phyloP scores from a whole-genome alignment of 257 asterid species.

The Linaria vulgaris region DNA sequence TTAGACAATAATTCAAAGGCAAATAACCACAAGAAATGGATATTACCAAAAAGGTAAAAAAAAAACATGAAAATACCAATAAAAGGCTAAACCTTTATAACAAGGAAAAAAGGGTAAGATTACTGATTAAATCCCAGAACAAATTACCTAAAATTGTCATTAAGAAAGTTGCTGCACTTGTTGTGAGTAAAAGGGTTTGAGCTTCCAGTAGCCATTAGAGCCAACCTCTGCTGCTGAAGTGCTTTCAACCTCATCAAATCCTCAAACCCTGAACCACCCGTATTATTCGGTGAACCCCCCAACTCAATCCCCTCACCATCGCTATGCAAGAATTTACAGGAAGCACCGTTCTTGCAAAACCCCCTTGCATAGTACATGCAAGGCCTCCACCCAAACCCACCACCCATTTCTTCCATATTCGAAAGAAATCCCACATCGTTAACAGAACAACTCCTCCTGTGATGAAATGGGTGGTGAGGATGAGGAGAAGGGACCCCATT shows the following conservation, averaged over 20 bases:
- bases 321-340: conserved; percentile 64
- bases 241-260: conserved; percentile 73
- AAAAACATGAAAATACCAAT: conserved; percentile 1
- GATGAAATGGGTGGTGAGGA: conserved; percentile 46
- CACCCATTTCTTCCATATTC: conserved; percentile 47
- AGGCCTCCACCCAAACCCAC: conserved; percentile 72
- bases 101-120: background rate
- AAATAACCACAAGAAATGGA: conserved; percentile 13
- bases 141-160: conserved; percentile 58
- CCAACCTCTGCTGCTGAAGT: conserved; percentile 69
- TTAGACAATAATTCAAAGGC: background rate
- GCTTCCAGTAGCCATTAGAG: conserved; percentile 62
- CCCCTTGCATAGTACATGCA: conserved; percentile 82
- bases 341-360: conserved; percentile 67
- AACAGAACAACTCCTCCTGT: conserved; percentile 80
- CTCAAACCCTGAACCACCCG: conserved; percentile 53
- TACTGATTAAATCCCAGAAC: background rate
- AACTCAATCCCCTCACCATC: conserved; percentile 36
- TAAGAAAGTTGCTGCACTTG: conserved; percentile 45
- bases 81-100: background rate
- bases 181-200: conserved; percentile 46
- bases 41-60: background rate
- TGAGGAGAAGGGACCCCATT: conserved; percentile 24
- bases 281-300: conserved; percentile 49
- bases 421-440: conserved; percentile 68